Evolutionary conservation across 441 rosid genomes (phyloP).

Genomic region (Lepidium campestre): DNA sequence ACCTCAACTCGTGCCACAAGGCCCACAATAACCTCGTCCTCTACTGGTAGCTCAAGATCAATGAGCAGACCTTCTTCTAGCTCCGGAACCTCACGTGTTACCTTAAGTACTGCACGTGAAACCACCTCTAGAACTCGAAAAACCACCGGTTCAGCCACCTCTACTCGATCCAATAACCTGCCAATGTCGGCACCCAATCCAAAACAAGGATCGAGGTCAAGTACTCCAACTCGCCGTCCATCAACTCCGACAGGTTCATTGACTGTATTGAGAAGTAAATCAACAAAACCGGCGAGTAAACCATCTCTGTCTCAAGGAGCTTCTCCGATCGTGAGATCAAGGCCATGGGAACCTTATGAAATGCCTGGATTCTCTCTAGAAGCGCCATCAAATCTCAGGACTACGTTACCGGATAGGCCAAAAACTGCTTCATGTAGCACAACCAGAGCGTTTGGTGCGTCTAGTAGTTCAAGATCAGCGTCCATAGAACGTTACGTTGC

Average conservation of each 20-base stretch:
- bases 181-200: slow-evolving; percentile 35
- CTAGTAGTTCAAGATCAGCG: slow-evolving; percentile 20
- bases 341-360: slow-evolving; percentile 93
- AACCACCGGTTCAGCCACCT: slow-evolving; percentile 39
- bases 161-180: slow-evolving; percentile 8
- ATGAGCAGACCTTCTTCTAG: slow-evolving; percentile 31
- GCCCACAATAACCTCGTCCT: no score
- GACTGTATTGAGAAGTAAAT: slow-evolving; percentile 29
- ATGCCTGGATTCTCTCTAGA: slow-evolving; percentile 94
- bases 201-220: slow-evolving; percentile 55
- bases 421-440: slow-evolving; percentile 58
- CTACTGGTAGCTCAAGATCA: slow-evolving; percentile 36
- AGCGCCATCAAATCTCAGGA: slow-evolving; percentile 88
- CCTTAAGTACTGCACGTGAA: slow-evolving; percentile 18
- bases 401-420: slow-evolving; percentile 61
- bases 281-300: slow-evolving; percentile 42
- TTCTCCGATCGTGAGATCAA: slow-evolving; percentile 55
- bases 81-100: slow-evolving; percentile 48
- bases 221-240: slow-evolving; percentile 36
- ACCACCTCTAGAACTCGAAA: slow-evolving; percentile 43
- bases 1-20: slow-evolving; percentile 36
- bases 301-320: slow-evolving; percentile 18
- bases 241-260: slow-evolving; percentile 31
- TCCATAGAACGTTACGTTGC: slow-evolving; percentile 12
- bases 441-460: slow-evolving; percentile 32